These are phyloP conservation scores for Candida maris DNA, from an alignment of 805 yeast species.

Conservation along the genomic window DNA sequence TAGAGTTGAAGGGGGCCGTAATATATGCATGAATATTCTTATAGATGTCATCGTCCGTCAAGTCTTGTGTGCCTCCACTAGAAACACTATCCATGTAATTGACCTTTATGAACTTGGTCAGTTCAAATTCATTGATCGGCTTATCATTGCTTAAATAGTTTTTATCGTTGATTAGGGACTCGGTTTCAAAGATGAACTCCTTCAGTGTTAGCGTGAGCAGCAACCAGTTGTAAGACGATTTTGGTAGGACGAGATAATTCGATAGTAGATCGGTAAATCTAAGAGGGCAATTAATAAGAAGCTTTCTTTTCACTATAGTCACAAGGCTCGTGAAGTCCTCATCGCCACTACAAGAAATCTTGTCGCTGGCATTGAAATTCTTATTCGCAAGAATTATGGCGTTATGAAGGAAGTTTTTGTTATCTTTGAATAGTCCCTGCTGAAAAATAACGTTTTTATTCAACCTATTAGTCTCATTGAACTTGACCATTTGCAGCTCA, in stretches of 20 bases:
- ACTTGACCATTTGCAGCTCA: slow-evolving; percentile 30
- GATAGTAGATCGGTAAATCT: slow-evolving; percentile 46
- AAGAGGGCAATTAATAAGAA: slow-evolving; percentile 48
- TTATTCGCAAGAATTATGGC: slow-evolving; percentile 51
- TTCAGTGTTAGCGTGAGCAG: slow-evolving; percentile 43
- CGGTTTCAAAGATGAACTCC: slow-evolving; percentile 37
- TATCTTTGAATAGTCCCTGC: slow-evolving; percentile 30
- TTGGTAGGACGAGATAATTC: slow-evolving; percentile 43
- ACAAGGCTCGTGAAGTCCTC: slow-evolving; percentile 32
- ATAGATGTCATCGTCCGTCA: slow-evolving; percentile 19
- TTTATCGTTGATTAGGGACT: slow-evolving; percentile 20
- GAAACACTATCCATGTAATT: slow-evolving; percentile 16
- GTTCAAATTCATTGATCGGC: slow-evolving; percentile 26
- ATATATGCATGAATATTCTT: slow-evolving; percentile 21
- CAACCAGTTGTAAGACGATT: slow-evolving; percentile 40
- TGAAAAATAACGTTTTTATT: slow-evolving; percentile 20
- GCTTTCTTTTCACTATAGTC: slow-evolving; percentile 43
- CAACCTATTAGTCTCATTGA: slow-evolving; percentile 26
- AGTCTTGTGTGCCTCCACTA: slow-evolving; percentile 5
- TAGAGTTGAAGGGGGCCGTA: slow-evolving; percentile 21
- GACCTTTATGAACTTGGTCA: slow-evolving; percentile 14
- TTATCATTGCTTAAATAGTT: slow-evolving; percentile 20
- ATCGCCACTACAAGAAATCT: slow-evolving; percentile 19
- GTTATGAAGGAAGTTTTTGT: slow-evolving; percentile 46
- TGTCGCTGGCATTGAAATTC: slow-evolving; percentile 29